These are phyloP conservation scores for Stereocaulon alpinum DNA, from an alignment of 495 filamentous ascomycete genomes.

Conservation along the genomic window DNA sequence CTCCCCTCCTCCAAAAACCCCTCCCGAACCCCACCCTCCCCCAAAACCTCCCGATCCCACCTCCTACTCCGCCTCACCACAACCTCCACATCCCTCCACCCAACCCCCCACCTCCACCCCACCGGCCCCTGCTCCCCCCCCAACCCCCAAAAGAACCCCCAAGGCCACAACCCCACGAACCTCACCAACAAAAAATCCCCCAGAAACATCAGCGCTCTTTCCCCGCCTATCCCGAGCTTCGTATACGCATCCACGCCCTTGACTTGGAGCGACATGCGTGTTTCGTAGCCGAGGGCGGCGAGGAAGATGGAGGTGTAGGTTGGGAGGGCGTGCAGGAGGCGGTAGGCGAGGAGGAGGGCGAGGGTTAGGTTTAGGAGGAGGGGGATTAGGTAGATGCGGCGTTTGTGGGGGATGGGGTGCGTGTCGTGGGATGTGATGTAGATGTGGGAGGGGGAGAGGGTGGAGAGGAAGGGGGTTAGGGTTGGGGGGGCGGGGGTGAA, in stretches of 20 bases:
- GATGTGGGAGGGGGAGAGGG: constrained; percentile 51
- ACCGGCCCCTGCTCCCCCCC: constrained; percentile 43
- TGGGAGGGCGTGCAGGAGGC: constrained; percentile 49
- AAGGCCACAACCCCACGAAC: constrained; percentile 65
- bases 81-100: constrained; percentile 61
- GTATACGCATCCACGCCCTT: constrained; percentile 38
- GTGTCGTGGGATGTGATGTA: constrained; percentile 74
- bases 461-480: constrained; percentile 50
- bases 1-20: constrained; percentile 28
- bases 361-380: constrained; percentile 57
- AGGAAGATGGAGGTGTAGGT: constrained; percentile 55
- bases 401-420: constrained; percentile 53
- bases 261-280: constrained; percentile 48
- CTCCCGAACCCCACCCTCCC: constrained; percentile 29
- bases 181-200: constrained; percentile 60
- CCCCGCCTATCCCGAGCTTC: constrained; percentile 37
- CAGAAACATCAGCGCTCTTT: constrained; percentile 49
- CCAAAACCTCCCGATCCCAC: constrained; percentile 40
- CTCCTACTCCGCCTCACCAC: constrained; percentile 59
- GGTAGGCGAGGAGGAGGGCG: constrained; percentile 45
- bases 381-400: constrained; percentile 65
- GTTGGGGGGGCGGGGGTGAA: constrained; percentile 50
- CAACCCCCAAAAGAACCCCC: constrained; percentile 51
- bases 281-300: constrained; percentile 49
- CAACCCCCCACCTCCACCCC: constrained; percentile 57